Conservation (phyloP, 1,139 yeast species). For the Candida mesenterica region DNA sequence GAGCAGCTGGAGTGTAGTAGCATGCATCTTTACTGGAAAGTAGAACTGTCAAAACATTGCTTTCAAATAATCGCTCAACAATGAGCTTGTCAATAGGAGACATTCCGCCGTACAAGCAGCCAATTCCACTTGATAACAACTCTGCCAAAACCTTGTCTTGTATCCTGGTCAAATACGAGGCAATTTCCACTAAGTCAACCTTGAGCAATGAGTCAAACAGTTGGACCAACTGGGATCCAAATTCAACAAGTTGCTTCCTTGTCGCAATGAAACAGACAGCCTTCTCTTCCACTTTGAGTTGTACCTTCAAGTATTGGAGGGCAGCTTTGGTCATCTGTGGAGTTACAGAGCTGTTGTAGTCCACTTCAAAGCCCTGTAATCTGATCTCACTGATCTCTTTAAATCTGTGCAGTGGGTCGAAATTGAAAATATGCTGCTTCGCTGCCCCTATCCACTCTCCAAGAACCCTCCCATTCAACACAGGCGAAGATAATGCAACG, state of each 20-base stretch:
- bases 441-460: conserved; percentile 86
- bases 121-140: conserved; percentile 64
- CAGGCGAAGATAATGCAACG: conserved; percentile 64
- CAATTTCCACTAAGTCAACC: conserved; percentile 36
- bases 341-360: conserved; percentile 40
- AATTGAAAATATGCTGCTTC: conserved; percentile 60
- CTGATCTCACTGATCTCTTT: conserved; percentile 57
- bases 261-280: conserved; percentile 3
- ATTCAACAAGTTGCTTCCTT: conserved; percentile 5
- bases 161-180: conserved; percentile 42
- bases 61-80: conserved; percentile 52
- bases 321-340: conserved; percentile 42
- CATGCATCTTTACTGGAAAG: conserved; percentile 61
- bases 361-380: conserved; percentile 48
- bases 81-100: conserved; percentile 48
- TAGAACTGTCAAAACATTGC: conserved; percentile 51
- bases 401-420: conserved; percentile 60
- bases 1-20: conserved; percentile 49
- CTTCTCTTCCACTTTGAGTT: neutral
- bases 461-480: conserved; percentile 73
- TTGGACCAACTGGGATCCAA: conserved; percentile 10
- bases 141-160: conserved; percentile 47
- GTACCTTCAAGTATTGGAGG: neutral
- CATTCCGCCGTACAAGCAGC: conserved; percentile 62
- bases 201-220: neutral